Evolutionary conservation across 768 basidiomycete species (phyloP).

Genomic region (Kwoniella botswanensis): DNA sequence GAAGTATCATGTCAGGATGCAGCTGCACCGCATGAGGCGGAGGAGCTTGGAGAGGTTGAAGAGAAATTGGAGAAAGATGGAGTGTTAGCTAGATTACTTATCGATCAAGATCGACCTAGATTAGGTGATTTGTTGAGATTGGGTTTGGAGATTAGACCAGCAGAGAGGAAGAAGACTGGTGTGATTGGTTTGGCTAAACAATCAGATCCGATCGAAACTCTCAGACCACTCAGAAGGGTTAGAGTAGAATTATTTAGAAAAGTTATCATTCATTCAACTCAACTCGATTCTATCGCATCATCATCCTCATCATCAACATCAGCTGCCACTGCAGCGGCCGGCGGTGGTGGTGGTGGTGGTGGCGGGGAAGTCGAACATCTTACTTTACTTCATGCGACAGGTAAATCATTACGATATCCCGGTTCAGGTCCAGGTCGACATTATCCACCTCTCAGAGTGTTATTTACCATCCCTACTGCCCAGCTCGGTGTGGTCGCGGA

Average conservation of each 20-base stretch:
- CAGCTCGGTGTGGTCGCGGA: slow-evolving; percentile 60
- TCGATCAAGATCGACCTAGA: slow-evolving; percentile 39
- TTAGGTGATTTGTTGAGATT: slow-evolving; percentile 45
- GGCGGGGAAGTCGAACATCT: slow-evolving; percentile 53
- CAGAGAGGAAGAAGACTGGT: slow-evolving; percentile 37
- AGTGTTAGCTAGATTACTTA: slow-evolving; percentile 37
- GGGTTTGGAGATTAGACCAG: slow-evolving; percentile 49
- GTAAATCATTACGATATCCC: slow-evolving; percentile 92
- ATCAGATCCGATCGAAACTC: slow-evolving; percentile 39
- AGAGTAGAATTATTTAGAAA: slow-evolving; percentile 52
- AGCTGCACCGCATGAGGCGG: neutral
- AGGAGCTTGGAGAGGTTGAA: slow-evolving; percentile 32
- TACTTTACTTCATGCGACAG: slow-evolving; percentile 75
- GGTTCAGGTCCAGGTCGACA: slow-evolving; percentile 61
- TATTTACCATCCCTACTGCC: slow-evolving; percentile 73
- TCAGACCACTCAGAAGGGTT: slow-evolving; percentile 48
- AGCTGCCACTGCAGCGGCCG: neutral
- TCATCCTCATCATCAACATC: slow-evolving; percentile 14
- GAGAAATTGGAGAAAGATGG: slow-evolving; percentile 37
- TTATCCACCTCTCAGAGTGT: slow-evolving; percentile 67
- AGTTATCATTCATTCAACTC: slow-evolving; percentile 18
- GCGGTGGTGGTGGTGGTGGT: neutral
- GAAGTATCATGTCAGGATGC: slow-evolving; percentile 15
- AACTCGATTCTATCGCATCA: slow-evolving; percentile 1
- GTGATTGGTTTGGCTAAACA: slow-evolving; percentile 32